phyloP scores from a whole-genome alignment of 495 filamentous ascomycete genomes.

The Trypethelium eluteriae region DNA sequence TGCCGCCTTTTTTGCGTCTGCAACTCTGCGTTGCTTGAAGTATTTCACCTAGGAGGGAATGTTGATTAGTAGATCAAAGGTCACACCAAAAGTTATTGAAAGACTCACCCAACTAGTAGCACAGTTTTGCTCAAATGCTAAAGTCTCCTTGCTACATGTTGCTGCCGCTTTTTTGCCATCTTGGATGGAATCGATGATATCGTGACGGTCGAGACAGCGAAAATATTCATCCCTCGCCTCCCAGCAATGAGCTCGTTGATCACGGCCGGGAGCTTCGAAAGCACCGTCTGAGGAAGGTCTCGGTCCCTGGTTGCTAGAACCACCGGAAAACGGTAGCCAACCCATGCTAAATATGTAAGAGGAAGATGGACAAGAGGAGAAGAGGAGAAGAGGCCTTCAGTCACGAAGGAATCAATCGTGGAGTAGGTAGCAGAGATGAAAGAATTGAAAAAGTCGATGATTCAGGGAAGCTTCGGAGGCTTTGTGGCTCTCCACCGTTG shows the following conservation, averaged over 20 bases:
- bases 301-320: conserved; percentile 42
- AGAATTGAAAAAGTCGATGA: neutral
- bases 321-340: conserved; percentile 24
- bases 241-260: conserved; percentile 75
- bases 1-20: conserved; percentile 77
- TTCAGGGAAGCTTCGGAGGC: neutral
- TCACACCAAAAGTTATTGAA: conserved; percentile 11
- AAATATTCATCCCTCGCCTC: conserved; percentile 80
- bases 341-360: conserved; percentile 23
- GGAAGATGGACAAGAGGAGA: neutral
- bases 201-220: conserved; percentile 67
- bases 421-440: neutral
- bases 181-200: conserved; percentile 78
- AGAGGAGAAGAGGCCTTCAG: neutral
- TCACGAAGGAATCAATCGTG: neutral
- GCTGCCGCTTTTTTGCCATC: conserved; percentile 56
- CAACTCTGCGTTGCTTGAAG: conserved; percentile 91
- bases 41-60: conserved; percentile 66
- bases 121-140: conserved; percentile 66
- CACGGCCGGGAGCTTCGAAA: conserved; percentile 67
- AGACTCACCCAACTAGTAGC: conserved; percentile 68
- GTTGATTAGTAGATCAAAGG: conserved; percentile 8
- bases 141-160: conserved; percentile 59
- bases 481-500: neutral
- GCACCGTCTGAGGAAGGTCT: conserved; percentile 51